A percentile compares a stretch with the other conserved stretches of the same genome.
Evolutionary conservation across 306 rosid genomes (phyloP).

Genomic region (Hippophae tibetana): DNA sequence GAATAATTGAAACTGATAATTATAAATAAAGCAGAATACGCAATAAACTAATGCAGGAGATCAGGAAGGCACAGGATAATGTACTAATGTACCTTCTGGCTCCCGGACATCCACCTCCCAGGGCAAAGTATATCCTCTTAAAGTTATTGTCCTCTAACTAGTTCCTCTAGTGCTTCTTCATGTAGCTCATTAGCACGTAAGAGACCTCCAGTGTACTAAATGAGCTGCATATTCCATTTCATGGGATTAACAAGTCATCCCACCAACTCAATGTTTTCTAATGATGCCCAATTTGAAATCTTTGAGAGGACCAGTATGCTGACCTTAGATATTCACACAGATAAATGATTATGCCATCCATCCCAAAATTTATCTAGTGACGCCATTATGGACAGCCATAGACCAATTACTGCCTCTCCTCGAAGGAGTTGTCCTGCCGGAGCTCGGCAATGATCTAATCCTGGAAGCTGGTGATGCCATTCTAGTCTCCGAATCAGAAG

Average conservation of each 20-base stretch:
- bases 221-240: neutral
- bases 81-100: conserved; percentile 8
- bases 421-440: conserved; percentile 14
- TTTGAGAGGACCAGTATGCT: neutral
- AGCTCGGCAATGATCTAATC: conserved; percentile 6
- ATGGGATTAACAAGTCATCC: neutral
- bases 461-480: conserved; percentile 8
- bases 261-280: neutral
- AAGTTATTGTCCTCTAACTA: neutral
- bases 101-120: conserved; percentile 16
- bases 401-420: conserved; percentile 55
- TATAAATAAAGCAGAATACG: conserved; percentile 2
- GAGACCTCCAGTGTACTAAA: too few species aligned
- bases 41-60: conserved; percentile 20
- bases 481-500: conserved; percentile 16
- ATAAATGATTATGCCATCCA: neutral
- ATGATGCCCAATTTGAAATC: too few species aligned
- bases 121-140: neutral
- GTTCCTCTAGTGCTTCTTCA: conserved; percentile 12
- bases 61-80: neutral
- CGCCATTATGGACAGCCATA: conserved; percentile 49
- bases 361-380: conserved; percentile 17
- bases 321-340: conserved; percentile 13
- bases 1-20: conserved; percentile 8
- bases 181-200: conserved; percentile 12